Evolutionary conservation across 2,329 filamentous ascomycete species (phyloP), one percentile per base, ranked within the genome.

Genomic region (Apiospora saccharicola): DNA sequence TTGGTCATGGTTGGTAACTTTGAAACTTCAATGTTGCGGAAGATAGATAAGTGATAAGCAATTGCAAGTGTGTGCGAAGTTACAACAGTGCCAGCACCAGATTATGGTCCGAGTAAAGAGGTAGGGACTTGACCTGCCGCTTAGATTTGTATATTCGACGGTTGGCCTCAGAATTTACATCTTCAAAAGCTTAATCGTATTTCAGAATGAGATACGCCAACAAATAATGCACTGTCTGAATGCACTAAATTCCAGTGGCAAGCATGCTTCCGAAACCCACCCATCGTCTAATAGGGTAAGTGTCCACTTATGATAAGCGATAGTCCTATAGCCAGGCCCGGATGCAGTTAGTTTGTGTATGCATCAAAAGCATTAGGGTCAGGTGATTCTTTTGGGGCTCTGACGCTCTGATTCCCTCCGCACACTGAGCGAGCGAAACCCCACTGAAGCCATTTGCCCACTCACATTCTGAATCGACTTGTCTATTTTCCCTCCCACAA

Each of bases 371-470:
- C 57, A 64, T 64, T 64, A 64, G 57, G 57, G 57, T 64, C 57
- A 64, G 57, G 57, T 64, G 57, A 64, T 64, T 64, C 57, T 64
- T 41, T 64, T 64, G 57, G 57, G 57, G 57, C 57, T 64, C 57
- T 64, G 57, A 64, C 57, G 57, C 57, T 64, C n/a, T 6, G 34
- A 64, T 64, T 64, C 57, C 57, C 57, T 64, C 57, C 57, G 53
- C 57, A 64, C 57, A 64, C 57, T 57, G 19, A 49, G 19, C 53
- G 51, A 61, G 53, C 53, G 57, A 64, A 64, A 64, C 57, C 57
- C 57, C 57, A 64, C 57, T 64, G 57, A 64, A 64, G 34, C 34
- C 57, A 64, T 64, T 64, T 64, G 57, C 57, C 57, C 57, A 64
- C 57, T 64, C 57, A 64, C 57, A 64, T 41, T 64, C 57, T 64